Evolutionary conservation across 108 stramenopile species (phyloP).

Genomic region (Nitzschia sp.): DNA sequence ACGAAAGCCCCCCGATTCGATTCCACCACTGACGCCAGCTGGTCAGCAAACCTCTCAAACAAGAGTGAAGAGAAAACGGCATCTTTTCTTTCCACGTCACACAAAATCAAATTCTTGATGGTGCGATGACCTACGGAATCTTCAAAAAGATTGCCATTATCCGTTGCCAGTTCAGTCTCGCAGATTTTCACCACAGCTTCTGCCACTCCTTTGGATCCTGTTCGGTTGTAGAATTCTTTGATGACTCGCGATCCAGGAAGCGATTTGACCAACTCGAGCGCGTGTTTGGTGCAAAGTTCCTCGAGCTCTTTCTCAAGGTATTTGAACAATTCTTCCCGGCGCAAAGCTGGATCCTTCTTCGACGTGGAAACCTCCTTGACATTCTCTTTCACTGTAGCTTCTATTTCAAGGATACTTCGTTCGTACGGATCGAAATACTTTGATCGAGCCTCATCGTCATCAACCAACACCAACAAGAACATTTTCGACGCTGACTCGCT

Average conservation of each 20-base stretch:
- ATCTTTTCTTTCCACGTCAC: conserved; percentile 48
- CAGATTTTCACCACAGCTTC: conserved; percentile 55
- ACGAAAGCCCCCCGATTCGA: conserved; percentile 86
- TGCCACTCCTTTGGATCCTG: conserved; percentile 43
- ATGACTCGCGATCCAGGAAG: conserved; percentile 80
- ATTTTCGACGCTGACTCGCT: conserved; percentile 87
- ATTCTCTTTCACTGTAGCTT: conserved; percentile 40
- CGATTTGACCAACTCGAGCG: conserved; percentile 70
- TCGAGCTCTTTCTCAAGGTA: conserved; percentile 67
- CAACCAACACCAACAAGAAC: conserved; percentile 78
- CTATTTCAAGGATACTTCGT: conserved; percentile 62
- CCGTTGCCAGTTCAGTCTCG: conserved; percentile 22
- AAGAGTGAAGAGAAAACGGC: conserved; percentile 49
- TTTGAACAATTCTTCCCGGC: conserved; percentile 79
- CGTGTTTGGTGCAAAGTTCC: conserved; percentile 71
- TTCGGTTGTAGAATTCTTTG: conserved; percentile 71
- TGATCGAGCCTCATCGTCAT: conserved; percentile 47
- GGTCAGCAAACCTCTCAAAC: conserved; percentile 39
- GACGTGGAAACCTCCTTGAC: conserved; percentile 70
- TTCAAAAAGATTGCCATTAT: conserved; percentile 60
- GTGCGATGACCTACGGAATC: conserved; percentile 74
- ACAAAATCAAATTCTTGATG: conserved; percentile 68
- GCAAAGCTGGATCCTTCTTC: conserved; percentile 84
- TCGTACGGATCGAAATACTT: conserved; percentile 93
- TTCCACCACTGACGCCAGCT: conserved; percentile 49